phyloP scores from a whole-genome alignment of 2,329 filamentous ascomycete genomes.

The Penicillium hordei region DNA sequence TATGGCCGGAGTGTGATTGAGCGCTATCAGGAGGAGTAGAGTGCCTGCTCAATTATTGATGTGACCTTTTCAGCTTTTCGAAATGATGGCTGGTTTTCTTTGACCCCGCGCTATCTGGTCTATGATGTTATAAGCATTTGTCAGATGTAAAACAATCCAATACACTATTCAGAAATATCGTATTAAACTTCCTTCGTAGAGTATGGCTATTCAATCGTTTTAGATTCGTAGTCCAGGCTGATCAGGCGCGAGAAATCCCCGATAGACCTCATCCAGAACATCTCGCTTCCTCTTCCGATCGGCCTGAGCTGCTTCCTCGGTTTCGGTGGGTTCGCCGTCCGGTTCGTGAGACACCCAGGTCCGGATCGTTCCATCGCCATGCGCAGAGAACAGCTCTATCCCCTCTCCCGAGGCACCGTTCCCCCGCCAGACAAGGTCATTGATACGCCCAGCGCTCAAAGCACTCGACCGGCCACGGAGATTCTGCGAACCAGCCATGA shows the following conservation, averaged over 20 bases:
- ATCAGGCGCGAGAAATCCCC: slow-evolving; percentile 62
- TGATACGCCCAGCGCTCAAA: slow-evolving; percentile 63
- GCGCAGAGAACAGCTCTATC: slow-evolving; percentile 74
- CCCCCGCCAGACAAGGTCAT: slow-evolving; percentile 73
- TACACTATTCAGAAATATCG: neutral
- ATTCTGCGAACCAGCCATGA: slow-evolving; percentile 43
- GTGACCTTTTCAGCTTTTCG: neutral
- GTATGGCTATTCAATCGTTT: neutral
- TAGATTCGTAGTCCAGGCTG: slow-evolving; percentile 3
- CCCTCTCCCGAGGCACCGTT: slow-evolving; percentile 57
- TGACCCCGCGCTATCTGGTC: neutral
- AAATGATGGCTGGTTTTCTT: neutral
- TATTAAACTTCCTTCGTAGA: neutral
- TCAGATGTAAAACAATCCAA: slow-evolving; percentile 1
- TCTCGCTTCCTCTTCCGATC: slow-evolving; percentile 69
- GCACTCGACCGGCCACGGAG: slow-evolving; percentile 46
- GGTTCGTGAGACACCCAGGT: slow-evolving; percentile 68
- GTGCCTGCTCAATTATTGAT: neutral
- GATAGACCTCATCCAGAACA: slow-evolving; percentile 76
- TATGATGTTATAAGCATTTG: slow-evolving; percentile 4
- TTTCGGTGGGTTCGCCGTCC: slow-evolving; percentile 47
- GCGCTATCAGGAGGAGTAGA: slow-evolving; percentile 23
- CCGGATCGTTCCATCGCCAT: slow-evolving; percentile 79
- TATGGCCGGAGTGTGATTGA: slow-evolving; percentile 41
- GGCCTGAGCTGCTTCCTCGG: slow-evolving; percentile 51